A percentile compares a stretch with the other conserved stretches of the same genome.
phyloP scores from a whole-genome alignment of 2,329 filamentous ascomycete species.

The Colletotrichum sp. region DNA sequence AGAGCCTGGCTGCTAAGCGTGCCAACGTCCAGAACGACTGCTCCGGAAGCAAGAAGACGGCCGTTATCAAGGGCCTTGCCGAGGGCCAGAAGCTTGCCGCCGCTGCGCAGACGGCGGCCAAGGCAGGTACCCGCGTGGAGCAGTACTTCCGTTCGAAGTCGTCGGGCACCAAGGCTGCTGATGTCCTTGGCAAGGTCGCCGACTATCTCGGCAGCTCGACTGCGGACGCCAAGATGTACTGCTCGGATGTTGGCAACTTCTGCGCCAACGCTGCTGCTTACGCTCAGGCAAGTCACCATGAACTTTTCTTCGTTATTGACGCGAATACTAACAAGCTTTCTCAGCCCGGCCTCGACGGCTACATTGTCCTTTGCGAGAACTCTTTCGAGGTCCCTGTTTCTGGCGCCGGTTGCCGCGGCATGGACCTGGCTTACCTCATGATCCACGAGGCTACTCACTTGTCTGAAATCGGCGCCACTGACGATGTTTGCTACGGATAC shows the following conservation, averaged over 20 bases:
- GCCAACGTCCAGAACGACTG: background rate
- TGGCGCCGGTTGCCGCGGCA: constrained; percentile 56
- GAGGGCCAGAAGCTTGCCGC: constrained; percentile 57
- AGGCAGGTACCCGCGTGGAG: constrained; percentile 43
- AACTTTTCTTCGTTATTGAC: background rate
- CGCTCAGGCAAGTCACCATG: constrained; percentile 42
- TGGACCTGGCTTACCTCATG: constrained; percentile 61
- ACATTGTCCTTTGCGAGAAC: constrained; percentile 68
- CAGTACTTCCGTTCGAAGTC: constrained; percentile 64
- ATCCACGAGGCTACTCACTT: constrained; percentile 71
- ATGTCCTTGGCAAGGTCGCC: constrained; percentile 51
- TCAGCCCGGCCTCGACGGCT: constrained; percentile 47
- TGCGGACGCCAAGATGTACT: constrained; percentile 53
- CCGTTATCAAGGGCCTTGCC: constrained; percentile 49
- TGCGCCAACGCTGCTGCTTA: constrained; percentile 64
- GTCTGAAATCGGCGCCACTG: constrained; percentile 61
- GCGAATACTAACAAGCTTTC: background rate
- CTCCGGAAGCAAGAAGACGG: constrained; percentile 21
- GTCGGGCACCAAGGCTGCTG: constrained; percentile 46
- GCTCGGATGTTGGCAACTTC: constrained; percentile 50
- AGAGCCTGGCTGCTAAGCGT: constrained; percentile 51
- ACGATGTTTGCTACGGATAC: constrained; percentile 22
- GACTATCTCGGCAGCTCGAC: constrained; percentile 47
- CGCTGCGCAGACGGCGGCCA: constrained; percentile 47
- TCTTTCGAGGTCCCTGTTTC: constrained; percentile 59